Base-by-base conservation (phyloP, 2,329 filamentous ascomycete genomes). In the Stagonosporopsis rhizophila region DNA sequence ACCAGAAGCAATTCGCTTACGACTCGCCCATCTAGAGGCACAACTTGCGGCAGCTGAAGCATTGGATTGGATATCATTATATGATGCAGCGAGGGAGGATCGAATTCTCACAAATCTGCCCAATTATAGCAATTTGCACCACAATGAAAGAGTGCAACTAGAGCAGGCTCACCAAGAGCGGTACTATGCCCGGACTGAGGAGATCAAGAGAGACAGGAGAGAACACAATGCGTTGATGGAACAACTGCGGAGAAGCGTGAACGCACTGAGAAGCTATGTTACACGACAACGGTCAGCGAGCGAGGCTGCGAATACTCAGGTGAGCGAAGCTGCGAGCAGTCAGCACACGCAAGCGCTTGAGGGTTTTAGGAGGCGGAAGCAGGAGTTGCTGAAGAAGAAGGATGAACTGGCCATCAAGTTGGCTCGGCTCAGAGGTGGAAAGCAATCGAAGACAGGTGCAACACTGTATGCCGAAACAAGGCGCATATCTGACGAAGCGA, bases 361-460 rank as follows among this genome's bases (percentile, higher is more conserved):
- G 15, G 20, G 48, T 14, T 27, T 59, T 3, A 20, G 35, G 17
- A 17, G 15, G 8, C 39, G 37, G 27, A 59, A 52, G 32, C 49
- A 49, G 7, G 40, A 45, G 4, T 17, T 58, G n/a, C 6, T 52
- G 22, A 23, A 19, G 15, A 41, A 27, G n/a, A 53, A 34, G 8
- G 37, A 47, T n/a, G 11, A n/a, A 4, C 47, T 56, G 9, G 47
- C 35, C 1, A 44, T 49, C 11, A 40, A 25, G n/a, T 19, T 53
- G 19, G 45, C 45, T 2, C 28, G 27, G 15, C 40, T 53, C 8
- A 34, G 15, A 17, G 49, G 37, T 19, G 14, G 25, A 1, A 28
- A 51, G 19, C 32, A 17, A 15, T 6, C 30, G 4, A n/a, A 7
- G 4, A n/a, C 14, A 4, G 30, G 15, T 14, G 7, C 30, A 32